Evolutionary conservation across 768 basidiomycete genomes (phyloP).

Genomic region (Cytidiella melzeri): DNA sequence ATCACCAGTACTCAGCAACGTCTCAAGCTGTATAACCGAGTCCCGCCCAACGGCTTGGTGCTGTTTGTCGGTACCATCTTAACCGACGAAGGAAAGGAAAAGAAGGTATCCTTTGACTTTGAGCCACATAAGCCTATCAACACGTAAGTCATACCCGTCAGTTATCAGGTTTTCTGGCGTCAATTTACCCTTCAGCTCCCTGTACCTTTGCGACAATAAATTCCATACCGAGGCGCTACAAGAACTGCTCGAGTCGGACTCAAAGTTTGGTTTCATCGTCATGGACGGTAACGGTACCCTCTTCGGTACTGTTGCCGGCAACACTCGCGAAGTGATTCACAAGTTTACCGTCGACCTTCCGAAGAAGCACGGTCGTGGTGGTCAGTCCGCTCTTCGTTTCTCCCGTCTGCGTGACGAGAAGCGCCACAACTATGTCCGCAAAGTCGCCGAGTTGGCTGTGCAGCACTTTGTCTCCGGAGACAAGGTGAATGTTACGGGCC

Average conservation of each 20-base stretch:
- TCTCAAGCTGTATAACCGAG: conserved; percentile 92
- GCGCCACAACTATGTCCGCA: conserved; percentile 98
- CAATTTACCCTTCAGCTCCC: conserved; percentile 50
- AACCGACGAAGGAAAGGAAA: conserved; percentile 98
- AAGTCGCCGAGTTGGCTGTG: conserved; percentile 94
- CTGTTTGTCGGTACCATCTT: conserved; percentile 97
- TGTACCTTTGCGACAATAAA: conserved; percentile 99
- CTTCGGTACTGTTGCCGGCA: conserved; percentile 92
- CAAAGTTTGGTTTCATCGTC: conserved; percentile 98
- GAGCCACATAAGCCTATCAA: conserved; percentile 99
- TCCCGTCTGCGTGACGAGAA: conserved; percentile 98
- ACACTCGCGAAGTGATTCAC: conserved; percentile 95
- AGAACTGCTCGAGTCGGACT: conserved; percentile 94
- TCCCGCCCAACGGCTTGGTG: conserved; percentile 94
- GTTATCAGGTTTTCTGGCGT: neutral
- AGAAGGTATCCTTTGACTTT: conserved; percentile 98
- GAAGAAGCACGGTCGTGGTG: conserved; percentile 99
- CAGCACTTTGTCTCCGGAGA: conserved; percentile 98
- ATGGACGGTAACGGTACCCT: conserved; percentile 99
- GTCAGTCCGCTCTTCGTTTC: conserved; percentile 99
- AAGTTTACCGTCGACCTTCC: conserved; percentile 99
- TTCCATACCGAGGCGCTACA: conserved; percentile 98
- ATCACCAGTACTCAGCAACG: conserved; percentile 98
- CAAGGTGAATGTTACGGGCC: conserved; percentile 95
- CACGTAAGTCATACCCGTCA: conserved; percentile 52